These are phyloP conservation scores for Fusarium neocosmosporiellum DNA, from an alignment of 2,329 filamentous ascomycete species.

Conservation along the genomic window DNA sequence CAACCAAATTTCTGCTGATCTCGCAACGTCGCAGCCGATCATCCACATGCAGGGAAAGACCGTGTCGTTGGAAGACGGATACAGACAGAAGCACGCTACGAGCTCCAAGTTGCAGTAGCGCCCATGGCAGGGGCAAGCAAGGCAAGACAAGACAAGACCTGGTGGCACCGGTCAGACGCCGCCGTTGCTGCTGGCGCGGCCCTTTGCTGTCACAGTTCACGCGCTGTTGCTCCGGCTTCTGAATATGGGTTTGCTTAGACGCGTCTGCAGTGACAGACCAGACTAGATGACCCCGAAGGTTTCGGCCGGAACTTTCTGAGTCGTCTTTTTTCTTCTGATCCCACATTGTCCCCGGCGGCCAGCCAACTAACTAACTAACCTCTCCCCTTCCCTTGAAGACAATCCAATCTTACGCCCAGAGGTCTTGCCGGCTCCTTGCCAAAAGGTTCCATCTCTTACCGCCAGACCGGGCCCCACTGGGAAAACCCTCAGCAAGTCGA, in stretches of 20 bases:
- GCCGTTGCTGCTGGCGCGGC: constrained; percentile 16
- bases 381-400: constrained; percentile 33
- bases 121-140: constrained; percentile 25
- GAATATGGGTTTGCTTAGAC: constrained; percentile 20
- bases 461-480: constrained; percentile 29
- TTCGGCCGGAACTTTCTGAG: constrained; percentile 38
- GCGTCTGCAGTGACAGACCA: constrained; percentile 10
- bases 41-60: constrained; percentile 32
- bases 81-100: constrained; percentile 21
- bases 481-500: constrained; percentile 22
- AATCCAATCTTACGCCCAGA: constrained; percentile 30
- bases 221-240: constrained; percentile 21
- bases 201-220: constrained; percentile 13
- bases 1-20: constrained; percentile 37
- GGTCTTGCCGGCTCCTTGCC: constrained; percentile 15
- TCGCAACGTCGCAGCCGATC: constrained; percentile 35
- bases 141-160: not conserved
- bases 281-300: constrained; percentile 31
- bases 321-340: constrained; percentile 9
- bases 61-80: constrained; percentile 16
- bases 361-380: constrained; percentile 15
- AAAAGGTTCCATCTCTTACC: constrained; percentile 26
- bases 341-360: constrained; percentile 24
- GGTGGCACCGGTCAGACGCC: constrained; percentile 25
- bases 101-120: constrained; percentile 33